Conservation (phyloP, 371 early-diverging fungal species). For the Thermomucor indicae-seudaticae region DNA sequence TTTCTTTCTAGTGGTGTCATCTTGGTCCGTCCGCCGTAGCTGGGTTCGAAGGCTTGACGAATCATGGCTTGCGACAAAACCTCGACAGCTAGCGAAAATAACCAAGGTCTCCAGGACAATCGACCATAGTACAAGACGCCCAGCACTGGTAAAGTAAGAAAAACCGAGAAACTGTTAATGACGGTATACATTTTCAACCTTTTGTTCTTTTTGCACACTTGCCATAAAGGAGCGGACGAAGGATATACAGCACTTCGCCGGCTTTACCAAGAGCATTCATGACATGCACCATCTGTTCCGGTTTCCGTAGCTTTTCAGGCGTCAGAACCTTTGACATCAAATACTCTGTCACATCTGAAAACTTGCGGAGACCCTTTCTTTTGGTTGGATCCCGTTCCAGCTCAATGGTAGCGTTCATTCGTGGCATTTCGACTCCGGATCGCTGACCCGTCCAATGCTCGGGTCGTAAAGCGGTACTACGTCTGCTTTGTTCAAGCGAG, state of each 20-base stretch:
- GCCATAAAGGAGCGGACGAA: conserved; percentile 84
- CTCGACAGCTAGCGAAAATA: conserved; percentile 75
- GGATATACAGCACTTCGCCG: conserved; percentile 79
- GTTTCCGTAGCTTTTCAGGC: conserved; percentile 58
- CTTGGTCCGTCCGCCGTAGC: conserved; percentile 27
- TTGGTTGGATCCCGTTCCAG: conserved; percentile 6
- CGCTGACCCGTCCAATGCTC: conserved; percentile 39
- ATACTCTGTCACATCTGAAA: conserved; percentile 57
- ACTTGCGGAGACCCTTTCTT: conserved; percentile 6
- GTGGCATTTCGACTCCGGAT: conserved; percentile 34
- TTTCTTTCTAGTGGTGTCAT: conserved; percentile 71
- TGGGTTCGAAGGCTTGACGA: conserved; percentile 22
- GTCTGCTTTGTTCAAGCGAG: conserved; percentile 9
- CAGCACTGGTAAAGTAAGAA: conserved; percentile 49
- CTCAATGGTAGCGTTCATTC: conserved; percentile 24
- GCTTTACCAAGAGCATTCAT: conserved; percentile 53
- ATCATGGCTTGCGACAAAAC: conserved; percentile 44
- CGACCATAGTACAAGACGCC: conserved; percentile 71
- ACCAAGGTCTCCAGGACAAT: conserved; percentile 85
- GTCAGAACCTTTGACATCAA: conserved; percentile 62
- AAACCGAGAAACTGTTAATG: background rate
- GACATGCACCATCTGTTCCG: conserved; percentile 64
- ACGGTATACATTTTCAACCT: background rate
- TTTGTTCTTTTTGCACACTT: conserved; percentile 4
- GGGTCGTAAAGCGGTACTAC: background rate